Evolutionary conservation across 257 asterid species (phyloP), one percentile per base, ranked within the genome.

Genomic region (Leonotis leonurus): DNA sequence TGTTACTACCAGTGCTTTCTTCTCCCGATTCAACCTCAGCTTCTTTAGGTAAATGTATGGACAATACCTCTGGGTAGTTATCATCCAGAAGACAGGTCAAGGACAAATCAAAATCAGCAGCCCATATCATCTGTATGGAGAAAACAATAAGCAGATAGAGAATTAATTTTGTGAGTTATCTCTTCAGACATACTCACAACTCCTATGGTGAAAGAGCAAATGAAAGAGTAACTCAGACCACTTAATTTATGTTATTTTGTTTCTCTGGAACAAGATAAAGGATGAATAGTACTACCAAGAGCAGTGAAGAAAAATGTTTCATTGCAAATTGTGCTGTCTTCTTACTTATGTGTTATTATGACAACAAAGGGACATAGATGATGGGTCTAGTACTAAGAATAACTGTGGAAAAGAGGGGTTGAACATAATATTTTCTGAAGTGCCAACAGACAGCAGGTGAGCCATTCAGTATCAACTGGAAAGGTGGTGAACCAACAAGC

Each of bases 41-140:
- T 64, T 81, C 84, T 57, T 64, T 75, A n/a, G 94, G 84, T 69
- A 78, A 70, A 64, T 78, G 90, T 68, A 91, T 76, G 62, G 84
- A 68, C 80, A 91, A 77, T 67, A 78, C 67, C 61, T 86, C 95
- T 27, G 89, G 98, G 69, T 95, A 84, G 72, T 71, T 82, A 25
- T 80, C 87, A 35, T 81, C 92, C 61, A 88, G 80, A 70, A 78
- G 81, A 67, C 73, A 75, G 56, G 89, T 71, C 77, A 86, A 57
- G 25, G 89, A 78, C 67, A 81, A 73, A 70, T 91, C 88, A 83
- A 91, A 91, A 75, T 91, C 98, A 70, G 97, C 98, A 29, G 98
- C 98, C 98, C 98, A 91, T 70, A 91, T 91, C 98, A 91, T 91
- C 98, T 91, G 84, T 83, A 77, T 63, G 29, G 44, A 56, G 48